Conservation (phyloP, 768 basidiomycete species). For the Gymnopilus dilepis region DNA sequence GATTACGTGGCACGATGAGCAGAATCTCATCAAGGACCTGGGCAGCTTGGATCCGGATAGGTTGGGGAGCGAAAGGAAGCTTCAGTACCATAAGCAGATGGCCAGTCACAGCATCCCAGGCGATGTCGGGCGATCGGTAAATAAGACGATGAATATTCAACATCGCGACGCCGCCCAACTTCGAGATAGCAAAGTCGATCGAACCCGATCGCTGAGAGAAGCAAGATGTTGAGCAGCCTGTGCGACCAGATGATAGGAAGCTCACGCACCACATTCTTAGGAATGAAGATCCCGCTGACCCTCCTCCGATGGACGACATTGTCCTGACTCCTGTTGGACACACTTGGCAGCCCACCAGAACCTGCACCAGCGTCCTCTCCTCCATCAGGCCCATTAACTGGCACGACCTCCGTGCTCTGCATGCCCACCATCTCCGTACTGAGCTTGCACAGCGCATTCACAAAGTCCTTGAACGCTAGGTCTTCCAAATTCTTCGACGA, state of each 20-base stretch:
- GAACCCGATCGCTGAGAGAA: slow-evolving; percentile 61
- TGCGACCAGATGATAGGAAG: not conserved
- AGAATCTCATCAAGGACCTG: slow-evolving; percentile 87
- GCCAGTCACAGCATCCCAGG: slow-evolving; percentile 81
- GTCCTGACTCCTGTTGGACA: slow-evolving; percentile 29
- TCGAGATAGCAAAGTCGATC: slow-evolving; percentile 93
- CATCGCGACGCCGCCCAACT: slow-evolving; percentile 77
- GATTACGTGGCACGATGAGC: slow-evolving; percentile 73
- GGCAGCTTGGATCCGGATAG: slow-evolving; percentile 88
- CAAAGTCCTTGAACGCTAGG: slow-evolving; percentile 77
- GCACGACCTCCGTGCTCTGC: slow-evolving; percentile 57
- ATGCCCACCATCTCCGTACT: slow-evolving; percentile 94
- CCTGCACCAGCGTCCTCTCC: slow-evolving; percentile 39
- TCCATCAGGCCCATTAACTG: slow-evolving; percentile 41
- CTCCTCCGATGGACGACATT: slow-evolving; percentile 61
- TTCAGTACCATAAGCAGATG: slow-evolving; percentile 84
- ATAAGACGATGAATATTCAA: slow-evolving; percentile 90
- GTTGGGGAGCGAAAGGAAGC: slow-evolving; percentile 69
- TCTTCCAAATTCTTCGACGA: slow-evolving; percentile 86
- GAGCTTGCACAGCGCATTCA: slow-evolving; percentile 78
- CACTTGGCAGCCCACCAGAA: slow-evolving; percentile 29
- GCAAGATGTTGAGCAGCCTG: slow-evolving; percentile 1
- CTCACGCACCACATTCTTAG: slow-evolving; percentile 69
- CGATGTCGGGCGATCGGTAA: slow-evolving; percentile 78
- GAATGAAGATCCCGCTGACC: slow-evolving; percentile 88